These are phyloP conservation scores for Nicotiana undulata DNA, from an alignment of 257 asterid genomes.

Conservation along the genomic window DNA sequence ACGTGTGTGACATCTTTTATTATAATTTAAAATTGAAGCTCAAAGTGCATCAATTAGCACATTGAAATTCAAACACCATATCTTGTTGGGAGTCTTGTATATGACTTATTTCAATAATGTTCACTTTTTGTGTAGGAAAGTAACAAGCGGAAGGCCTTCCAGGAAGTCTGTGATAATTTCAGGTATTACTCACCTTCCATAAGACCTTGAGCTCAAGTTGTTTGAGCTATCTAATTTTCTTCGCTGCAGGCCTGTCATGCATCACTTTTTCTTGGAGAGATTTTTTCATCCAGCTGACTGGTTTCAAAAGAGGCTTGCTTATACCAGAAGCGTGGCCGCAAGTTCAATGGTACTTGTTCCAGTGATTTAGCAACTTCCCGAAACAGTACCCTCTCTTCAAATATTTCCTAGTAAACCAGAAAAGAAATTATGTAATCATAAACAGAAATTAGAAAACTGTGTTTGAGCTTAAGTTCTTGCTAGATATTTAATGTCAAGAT, in stretches of 20 bases:
- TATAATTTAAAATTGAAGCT: background rate
- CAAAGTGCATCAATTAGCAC: background rate
- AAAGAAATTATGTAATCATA: background rate
- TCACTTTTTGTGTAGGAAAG: conserved; percentile 48
- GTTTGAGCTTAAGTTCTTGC: background rate
- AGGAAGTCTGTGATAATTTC: conserved; percentile 74
- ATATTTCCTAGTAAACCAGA: background rate
- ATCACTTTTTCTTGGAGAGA: conserved; percentile 93
- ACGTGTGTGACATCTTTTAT: background rate
- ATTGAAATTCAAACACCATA: background rate
- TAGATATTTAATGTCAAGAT: background rate
- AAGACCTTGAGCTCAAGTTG: conserved; percentile 13
- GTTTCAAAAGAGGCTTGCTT: conserved; percentile 97
- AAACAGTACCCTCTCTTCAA: background rate
- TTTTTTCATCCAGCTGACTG: conserved; percentile 89
- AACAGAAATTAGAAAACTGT: background rate
- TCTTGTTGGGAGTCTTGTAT: background rate
- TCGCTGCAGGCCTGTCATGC: conserved; percentile 91
- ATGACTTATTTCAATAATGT: conserved; percentile 2
- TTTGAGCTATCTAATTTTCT: conserved; percentile 13
- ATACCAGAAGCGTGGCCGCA: conserved; percentile 95
- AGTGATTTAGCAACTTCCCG: background rate
- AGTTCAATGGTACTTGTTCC: conserved; percentile 82
- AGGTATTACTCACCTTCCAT: conserved; percentile 36
- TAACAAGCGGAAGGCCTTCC: conserved; percentile 80